Percentiles rank a stretch among this genome's conserved stretches.
Conservation (phyloP, 2,329 filamentous ascomycete species). For the Alternaria novae-zelandiae region DNA sequence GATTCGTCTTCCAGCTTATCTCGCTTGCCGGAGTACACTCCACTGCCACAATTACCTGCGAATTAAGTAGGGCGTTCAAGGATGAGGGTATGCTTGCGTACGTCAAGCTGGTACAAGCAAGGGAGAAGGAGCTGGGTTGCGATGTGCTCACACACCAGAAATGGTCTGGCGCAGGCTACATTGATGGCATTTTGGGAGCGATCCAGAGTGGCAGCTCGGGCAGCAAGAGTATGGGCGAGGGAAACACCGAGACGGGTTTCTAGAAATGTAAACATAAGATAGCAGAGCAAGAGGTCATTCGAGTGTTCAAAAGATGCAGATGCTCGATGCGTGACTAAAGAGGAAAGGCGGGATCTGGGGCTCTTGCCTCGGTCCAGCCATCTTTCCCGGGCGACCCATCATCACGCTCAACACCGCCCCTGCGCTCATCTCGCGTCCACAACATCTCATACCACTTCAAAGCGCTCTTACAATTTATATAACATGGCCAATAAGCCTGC, state of each 20-base stretch:
- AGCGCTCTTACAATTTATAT: not conserved
- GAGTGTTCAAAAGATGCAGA: not conserved
- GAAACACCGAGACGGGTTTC: conserved; percentile 75
- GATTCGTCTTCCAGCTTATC: conserved; percentile 71
- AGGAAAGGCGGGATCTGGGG: conserved; percentile 9
- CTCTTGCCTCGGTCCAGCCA: conserved; percentile 31
- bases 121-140: conserved; percentile 88
- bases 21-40: conserved; percentile 69
- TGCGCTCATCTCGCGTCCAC: conserved; percentile 1
- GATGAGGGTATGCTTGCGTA: conserved; percentile 95
- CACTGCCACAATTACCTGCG: conserved; percentile 69
- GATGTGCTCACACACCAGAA: conserved; percentile 97
- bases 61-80: conserved; percentile 84
- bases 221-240: conserved; percentile 92
- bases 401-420: conserved; percentile 9
- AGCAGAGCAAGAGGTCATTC: not conserved
- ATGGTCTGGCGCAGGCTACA: conserved; percentile 76
- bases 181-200: conserved; percentile 87
- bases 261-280: not conserved
- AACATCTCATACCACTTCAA: not conserved
- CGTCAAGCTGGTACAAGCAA: conserved; percentile 87
- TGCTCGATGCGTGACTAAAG: conserved; percentile 3
- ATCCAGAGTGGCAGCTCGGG: conserved; percentile 91
- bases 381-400: conserved; percentile 18
- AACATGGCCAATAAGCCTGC: conserved; percentile 29